Evolutionary conservation across 345 rosid species (phyloP).

Genomic region (Trapa bicornis): DNA sequence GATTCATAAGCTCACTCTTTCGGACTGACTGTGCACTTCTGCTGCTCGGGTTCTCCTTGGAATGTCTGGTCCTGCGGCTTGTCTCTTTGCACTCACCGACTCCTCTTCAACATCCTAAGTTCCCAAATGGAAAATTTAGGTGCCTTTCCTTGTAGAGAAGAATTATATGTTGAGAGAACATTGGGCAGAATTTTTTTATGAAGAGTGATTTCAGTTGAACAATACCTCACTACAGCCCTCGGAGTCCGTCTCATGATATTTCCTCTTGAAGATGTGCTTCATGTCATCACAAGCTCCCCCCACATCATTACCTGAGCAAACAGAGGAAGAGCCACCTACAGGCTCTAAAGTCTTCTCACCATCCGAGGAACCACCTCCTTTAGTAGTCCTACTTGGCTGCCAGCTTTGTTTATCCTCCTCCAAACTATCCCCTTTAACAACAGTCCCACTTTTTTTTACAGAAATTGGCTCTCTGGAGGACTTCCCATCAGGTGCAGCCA

Average conservation of each 20-base stretch:
- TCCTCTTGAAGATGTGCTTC: constrained; percentile 46
- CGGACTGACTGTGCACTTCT: constrained; percentile 88
- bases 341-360: constrained; percentile 42
- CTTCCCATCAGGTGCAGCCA: not conserved
- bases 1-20: constrained; percentile 57
- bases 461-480: constrained; percentile 18
- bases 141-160: not conserved
- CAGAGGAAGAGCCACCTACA: constrained; percentile 52
- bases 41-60: constrained; percentile 89
- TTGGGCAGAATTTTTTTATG: not conserved
- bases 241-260: constrained; percentile 37
- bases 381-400: constrained; percentile 20
- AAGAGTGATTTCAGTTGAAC: not conserved
- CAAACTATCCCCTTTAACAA: constrained; percentile 18
- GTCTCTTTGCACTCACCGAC: constrained; percentile 34
- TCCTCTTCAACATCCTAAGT: constrained; percentile 72
- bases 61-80: constrained; percentile 27
- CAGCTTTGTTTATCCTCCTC: constrained; percentile 12
- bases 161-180: not conserved
- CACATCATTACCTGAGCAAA: constrained; percentile 57
- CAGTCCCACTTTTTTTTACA: constrained; percentile 23
- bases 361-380: constrained; percentile 11
- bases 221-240: constrained; percentile 68
- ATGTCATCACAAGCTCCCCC: constrained; percentile 49
- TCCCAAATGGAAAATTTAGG: not conserved